These are phyloP conservation scores for Dendrocalamus latiflorus DNA, from an alignment of 202 grass and related monocot species.

Conservation along the genomic window DNA sequence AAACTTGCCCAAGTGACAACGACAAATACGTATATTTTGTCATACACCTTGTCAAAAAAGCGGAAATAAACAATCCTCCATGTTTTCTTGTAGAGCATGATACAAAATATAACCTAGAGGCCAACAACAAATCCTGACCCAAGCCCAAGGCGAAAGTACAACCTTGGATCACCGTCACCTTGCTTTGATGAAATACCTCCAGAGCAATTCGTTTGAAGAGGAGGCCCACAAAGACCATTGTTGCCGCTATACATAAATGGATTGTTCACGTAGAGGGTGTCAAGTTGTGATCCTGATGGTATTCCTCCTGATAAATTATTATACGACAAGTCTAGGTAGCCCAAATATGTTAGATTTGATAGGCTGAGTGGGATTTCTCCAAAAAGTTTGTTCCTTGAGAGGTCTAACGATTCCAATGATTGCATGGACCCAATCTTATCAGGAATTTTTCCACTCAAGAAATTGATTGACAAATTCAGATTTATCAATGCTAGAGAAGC, in stretches of 20 bases:
- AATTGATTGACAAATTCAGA: slow-evolving; percentile 31
- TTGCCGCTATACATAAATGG: background rate
- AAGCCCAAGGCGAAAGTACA: background rate
- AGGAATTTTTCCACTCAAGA: background rate
- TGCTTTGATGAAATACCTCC: background rate
- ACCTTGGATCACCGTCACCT: no score
- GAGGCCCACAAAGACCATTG: no score
- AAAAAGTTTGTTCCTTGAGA: slow-evolving; percentile 29
- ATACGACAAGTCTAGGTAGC: slow-evolving; percentile 29
- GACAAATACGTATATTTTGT: no score
- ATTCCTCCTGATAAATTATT: slow-evolving; percentile 36
- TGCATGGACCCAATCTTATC: background rate
- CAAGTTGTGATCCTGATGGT: slow-evolving; percentile 30
- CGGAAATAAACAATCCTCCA: no score
- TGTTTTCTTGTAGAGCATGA: no score
- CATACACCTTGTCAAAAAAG: no score
- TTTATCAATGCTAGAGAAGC: background rate
- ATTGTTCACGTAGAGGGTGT: background rate
- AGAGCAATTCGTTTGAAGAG: background rate
- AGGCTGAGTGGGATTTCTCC: slow-evolving; percentile 20
- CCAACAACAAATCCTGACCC: no score
- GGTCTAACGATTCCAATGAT: slow-evolving; percentile 29
- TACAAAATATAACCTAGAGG: no score
- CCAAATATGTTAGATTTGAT: background rate
- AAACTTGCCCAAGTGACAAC: no score